Evolutionary conservation across 192 early-diverging fungal species (phyloP), one percentile per base, ranked within the genome.

Genomic region (Coemansia sp.): DNA sequence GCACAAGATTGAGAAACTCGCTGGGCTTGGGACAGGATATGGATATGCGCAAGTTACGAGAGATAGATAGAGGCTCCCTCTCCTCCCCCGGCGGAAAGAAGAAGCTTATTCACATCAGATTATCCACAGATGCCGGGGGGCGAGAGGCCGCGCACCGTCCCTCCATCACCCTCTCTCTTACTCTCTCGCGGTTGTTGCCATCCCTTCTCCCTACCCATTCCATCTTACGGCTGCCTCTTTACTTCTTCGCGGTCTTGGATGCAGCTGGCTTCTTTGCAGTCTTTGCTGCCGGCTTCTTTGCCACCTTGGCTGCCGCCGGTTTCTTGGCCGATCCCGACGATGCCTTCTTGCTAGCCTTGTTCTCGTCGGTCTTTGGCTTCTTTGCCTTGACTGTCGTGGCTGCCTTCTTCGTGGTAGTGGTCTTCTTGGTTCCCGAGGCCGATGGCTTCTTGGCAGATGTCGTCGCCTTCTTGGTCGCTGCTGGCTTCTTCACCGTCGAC

Each of bases 311-410:
- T 30, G 59, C 44, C 37, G 57, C 55, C 38, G 56, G 38, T 66
- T 71, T 71, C 48, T 64, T 74, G 57, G 47, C 55, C 59, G 6
- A 41, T 23, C 57, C 47, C 22, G 20, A 55, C 3, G 67, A 41
- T 5, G 60, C n/a, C 68, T 64, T 70, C 70, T 73, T 73, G 55
- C 59, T 25, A 15, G 40, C 55, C 13, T 44, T 30, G 53, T 64
- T 64, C 62, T 64, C 45, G 45, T 48, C 20, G 45, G 45, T 48
- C 45, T 23, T 48, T 48, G 45, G 45, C 45, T 48, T 48, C 45
- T 44, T 44, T 42, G 40, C 40, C 40, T 52, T 23, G 42, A n/a
- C 55, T 42, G 57, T 14, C 2, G 62, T n/a, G 10, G 62, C 23
- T 8, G 62, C 53, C 4, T 66, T 71, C 64, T 72, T 72, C 41